Conservation (phyloP, 306 rosid genomes). For the Prinsepia uniflora region DNA sequence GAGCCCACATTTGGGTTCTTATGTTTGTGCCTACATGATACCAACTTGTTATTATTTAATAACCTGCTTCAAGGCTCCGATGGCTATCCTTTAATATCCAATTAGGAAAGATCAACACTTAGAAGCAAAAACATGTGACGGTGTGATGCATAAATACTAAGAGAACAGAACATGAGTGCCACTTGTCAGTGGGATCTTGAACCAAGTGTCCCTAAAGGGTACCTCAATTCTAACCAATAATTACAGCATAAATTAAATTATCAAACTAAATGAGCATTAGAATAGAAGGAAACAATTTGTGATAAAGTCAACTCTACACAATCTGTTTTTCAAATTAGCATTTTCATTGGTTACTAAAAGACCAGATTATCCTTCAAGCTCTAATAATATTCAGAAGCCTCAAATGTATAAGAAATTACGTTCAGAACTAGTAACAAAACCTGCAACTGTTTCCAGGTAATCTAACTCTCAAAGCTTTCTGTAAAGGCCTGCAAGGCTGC, state of each 20-base stretch:
- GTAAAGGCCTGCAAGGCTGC: not conserved
- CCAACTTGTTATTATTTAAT: conserved; percentile 10
- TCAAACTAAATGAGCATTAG: conserved; percentile 22
- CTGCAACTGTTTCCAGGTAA: not conserved
- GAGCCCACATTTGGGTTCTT: conserved; percentile 4
- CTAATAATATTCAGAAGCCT: not conserved
- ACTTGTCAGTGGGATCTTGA: conserved; percentile 18
- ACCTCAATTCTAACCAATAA: conserved; percentile 30
- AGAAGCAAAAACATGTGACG: conserved; percentile 27
- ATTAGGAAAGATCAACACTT: conserved; percentile 7
- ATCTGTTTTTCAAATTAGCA: conserved; percentile 30
- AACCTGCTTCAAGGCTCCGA: not conserved
- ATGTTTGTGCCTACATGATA: conserved; percentile 9
- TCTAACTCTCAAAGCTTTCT: conserved; percentile 4
- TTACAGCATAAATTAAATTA: conserved; percentile 27
- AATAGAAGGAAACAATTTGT: conserved; percentile 18
- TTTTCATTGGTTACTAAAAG: conserved; percentile 32
- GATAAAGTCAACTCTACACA: conserved; percentile 36
- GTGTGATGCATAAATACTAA: not conserved
- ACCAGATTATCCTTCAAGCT: conserved; percentile 32
- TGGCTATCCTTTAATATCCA: not conserved
- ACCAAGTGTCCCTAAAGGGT: conserved; percentile 17
- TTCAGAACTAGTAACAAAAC: conserved; percentile 8
- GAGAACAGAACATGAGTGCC: conserved; percentile 17
- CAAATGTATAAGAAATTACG: not conserved